Conservation (phyloP, 2,329 filamentous ascomycete genomes). For the Torrubiella hemipterigena region DNA sequence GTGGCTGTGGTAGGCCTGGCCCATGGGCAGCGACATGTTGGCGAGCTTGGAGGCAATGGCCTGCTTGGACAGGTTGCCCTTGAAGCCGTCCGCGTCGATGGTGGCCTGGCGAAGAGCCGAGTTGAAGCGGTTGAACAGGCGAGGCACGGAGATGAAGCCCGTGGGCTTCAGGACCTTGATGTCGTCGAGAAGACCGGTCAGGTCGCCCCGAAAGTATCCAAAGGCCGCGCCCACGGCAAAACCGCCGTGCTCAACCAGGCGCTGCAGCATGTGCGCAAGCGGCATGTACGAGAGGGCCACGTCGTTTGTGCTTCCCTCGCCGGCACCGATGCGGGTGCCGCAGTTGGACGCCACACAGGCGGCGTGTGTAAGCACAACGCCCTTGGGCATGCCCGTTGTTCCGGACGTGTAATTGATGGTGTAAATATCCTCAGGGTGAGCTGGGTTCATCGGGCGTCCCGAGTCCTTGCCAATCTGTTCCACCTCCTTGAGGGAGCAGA, state of each 20-base stretch:
- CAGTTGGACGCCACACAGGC: constrained; percentile 67
- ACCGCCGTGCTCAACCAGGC: constrained; percentile 66
- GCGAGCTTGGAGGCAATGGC: constrained; percentile 72
- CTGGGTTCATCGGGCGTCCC: constrained; percentile 58
- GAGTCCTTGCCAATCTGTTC: constrained; percentile 67
- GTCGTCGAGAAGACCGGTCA: constrained; percentile 77
- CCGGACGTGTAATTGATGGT: constrained; percentile 91
- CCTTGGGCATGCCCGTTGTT: constrained; percentile 73
- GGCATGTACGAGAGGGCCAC: constrained; percentile 78
- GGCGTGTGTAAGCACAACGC: constrained; percentile 69
- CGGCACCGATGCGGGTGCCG: constrained; percentile 44
- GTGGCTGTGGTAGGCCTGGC: constrained; percentile 69
- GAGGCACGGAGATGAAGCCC: constrained; percentile 76
- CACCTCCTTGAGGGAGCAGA: constrained; percentile 70
- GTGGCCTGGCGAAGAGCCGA: constrained; percentile 71
- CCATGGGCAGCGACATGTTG: constrained; percentile 57
- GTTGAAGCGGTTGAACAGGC: constrained; percentile 84
- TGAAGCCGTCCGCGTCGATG: constrained; percentile 65
- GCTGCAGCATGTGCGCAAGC: constrained; percentile 86
- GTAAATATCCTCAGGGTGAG: constrained; percentile 61
- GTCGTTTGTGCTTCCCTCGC: constrained; percentile 39
- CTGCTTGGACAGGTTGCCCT: constrained; percentile 68
- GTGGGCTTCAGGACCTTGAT: constrained; percentile 78
- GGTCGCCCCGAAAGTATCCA: constrained; percentile 91
- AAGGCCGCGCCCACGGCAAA: constrained; percentile 63